Evolutionary conservation across 805 yeast genomes (phyloP).

Genomic region (Jamesozyma hellenica): DNA sequence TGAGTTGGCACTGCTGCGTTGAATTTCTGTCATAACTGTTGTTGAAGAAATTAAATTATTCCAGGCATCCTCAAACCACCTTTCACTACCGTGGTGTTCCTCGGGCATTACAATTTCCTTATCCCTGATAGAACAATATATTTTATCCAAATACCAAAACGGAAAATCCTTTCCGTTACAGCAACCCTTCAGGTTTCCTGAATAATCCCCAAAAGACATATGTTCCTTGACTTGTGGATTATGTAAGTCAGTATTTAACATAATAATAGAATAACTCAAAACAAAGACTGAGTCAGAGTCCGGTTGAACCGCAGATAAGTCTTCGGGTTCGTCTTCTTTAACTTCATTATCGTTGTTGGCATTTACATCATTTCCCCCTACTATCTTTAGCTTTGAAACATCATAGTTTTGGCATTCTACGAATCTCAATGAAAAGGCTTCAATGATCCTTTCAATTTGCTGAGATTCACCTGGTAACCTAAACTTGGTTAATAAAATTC

Average conservation of each 20-base stretch:
- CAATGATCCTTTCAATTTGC: slow-evolving; percentile 87
- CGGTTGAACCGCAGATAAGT: slow-evolving; percentile 47
- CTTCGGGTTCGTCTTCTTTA: slow-evolving; percentile 13
- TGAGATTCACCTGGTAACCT: slow-evolving; percentile 96
- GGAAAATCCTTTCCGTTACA: slow-evolving; percentile 72
- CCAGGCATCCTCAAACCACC: slow-evolving; percentile 87
- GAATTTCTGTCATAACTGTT: slow-evolving; percentile 26
- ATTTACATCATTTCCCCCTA: slow-evolving; percentile 1
- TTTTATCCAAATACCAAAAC: slow-evolving; percentile 70
- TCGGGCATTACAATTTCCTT: slow-evolving; percentile 96
- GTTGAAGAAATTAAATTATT: slow-evolving; percentile 47
- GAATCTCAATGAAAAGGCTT: slow-evolving; percentile 73
- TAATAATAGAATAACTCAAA: slow-evolving; percentile 80
- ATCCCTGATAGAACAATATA: slow-evolving; percentile 69
- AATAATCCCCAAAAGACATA: slow-evolving; percentile 80
- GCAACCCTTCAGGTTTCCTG: slow-evolving; percentile 70
- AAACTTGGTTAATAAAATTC: slow-evolving; percentile 71
- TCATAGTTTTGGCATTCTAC: slow-evolving; percentile 47
- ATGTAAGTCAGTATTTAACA: slow-evolving; percentile 90
- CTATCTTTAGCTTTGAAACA: background rate
- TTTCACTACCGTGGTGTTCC: slow-evolving; percentile 87
- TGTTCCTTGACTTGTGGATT: slow-evolving; percentile 87
- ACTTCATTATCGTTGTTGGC: slow-evolving; percentile 11
- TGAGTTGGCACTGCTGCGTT: slow-evolving; percentile 12
- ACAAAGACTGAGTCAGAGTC: slow-evolving; percentile 82